Evolutionary conservation across 2,329 filamentous ascomycete genomes (phyloP), one percentile per base, ranked within the genome.

Genomic region (Pseudogymnoascus sp.): DNA sequence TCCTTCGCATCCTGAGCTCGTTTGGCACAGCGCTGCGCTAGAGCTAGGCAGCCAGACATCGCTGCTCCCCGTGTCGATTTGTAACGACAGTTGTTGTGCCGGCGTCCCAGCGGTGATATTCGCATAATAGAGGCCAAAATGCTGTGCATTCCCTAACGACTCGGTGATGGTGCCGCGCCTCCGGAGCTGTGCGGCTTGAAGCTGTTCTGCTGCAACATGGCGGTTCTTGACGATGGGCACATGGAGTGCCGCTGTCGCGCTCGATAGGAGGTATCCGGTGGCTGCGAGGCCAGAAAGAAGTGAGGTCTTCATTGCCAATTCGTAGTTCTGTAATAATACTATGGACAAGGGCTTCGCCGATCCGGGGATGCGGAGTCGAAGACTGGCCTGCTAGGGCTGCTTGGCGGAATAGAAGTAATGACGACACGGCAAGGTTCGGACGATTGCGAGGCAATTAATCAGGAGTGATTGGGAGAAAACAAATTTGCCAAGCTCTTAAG

Each of bases 61-160:
- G 67, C 82, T 85, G 71, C 82, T 86, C 28, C 85, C 85, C 2
- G 85, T 87, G 72, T 87, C 85, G 66, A 87, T 78, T 62, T 83
- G 77, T 68, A 87, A 76, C 62, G 74, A 77, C 60, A 86, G 72
- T 2, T 74, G 72, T 72, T 87, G 85, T 0, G 77, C 75, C 0
- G 85, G 85, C 0, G 83, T 85, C 60, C 85, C 85, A 44, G 87
- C 73, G n/a, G 75, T 74, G 44, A 87, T 78, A 61, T 83, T 78
- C 42, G 81, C 79, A 70, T 80, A 84, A 74, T 86, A 86, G 5
- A 66, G 62, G 13, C 64, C 60, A n/a, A 42, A 31, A 15, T 62
- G 31, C 42, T 44, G 28, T 19, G 61, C 50, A 28, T 67, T 61
- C 26, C 47, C 36, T 17, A 67, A 57, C 6, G n/a, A 21, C 15